Base-by-base conservation (phyloP, 192 early-diverging fungal genomes). In the Coemansia sp. region DNA sequence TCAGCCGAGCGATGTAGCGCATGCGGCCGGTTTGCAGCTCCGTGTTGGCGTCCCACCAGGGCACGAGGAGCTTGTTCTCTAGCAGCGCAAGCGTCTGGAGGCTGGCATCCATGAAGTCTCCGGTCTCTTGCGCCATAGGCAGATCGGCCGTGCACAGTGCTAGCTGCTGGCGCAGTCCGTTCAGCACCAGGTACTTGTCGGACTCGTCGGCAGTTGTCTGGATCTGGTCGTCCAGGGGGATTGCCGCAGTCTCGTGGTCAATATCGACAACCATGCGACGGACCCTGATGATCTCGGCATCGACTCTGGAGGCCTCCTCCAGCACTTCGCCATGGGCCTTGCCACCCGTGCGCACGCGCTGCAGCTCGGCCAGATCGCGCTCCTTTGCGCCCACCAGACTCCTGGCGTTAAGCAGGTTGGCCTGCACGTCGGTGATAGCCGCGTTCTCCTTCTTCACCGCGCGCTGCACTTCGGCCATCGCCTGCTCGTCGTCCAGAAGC, bases 51-150 rank as follows among this genome's bases (percentile, higher is more conserved):
- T 82, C 79, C 79, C 79, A 82, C 79, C 79, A 82, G 8, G 79
- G 72, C 0, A 82, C 69, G 71, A 82, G 74, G 19, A 82, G 67
- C 54, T 77, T 76, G 62, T 68, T 82, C 62, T 82, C 74, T 18
- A 82, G 51, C 19, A 82, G 58, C 49, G 67, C 74, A 49, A 82
- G 39, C 5, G 71, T 77, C 9, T 40, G 61, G 43, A 60, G n/a
- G 0, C 71, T 43, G 32, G 58, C 51, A 11, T 73, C 71, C 2
- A 74, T 69, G 37, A 65, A 26, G n/a, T 57, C 63, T 0, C 54
- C 52, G 5, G 66, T 22, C 2, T 62, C 45, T 3, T 65, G 22
- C 49, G 72, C 78, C 4, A 69, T 66, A 0, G 62, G 22, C 9
- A 37, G 6, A 1, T 65, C 66, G 0, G 56, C 15, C 22, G 54